Evolutionary conservation across 441 rosid genomes (phyloP).

Genomic region (Daphne laureola): DNA sequence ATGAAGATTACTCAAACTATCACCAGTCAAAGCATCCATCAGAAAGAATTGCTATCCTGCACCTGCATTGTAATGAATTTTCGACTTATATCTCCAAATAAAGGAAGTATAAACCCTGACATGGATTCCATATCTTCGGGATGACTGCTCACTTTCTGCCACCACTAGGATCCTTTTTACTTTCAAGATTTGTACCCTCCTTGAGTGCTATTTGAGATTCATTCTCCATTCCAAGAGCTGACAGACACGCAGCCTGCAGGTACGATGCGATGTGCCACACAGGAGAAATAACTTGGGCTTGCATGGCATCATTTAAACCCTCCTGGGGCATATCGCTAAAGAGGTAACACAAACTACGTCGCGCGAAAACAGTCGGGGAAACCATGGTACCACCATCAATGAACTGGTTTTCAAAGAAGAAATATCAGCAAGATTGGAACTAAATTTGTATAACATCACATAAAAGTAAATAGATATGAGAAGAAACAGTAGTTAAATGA

Average conservation of each 20-base stretch:
- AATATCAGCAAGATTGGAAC: too few species aligned
- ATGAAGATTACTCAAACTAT: too few species aligned
- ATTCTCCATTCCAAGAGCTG: constrained; percentile 54
- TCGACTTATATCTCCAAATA: too few species aligned
- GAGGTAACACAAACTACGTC: constrained; percentile 72
- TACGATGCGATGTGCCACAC: constrained; percentile 81
- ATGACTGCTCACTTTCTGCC: too few species aligned
- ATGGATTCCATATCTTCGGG: too few species aligned
- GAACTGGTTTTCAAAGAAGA: constrained; percentile 27
- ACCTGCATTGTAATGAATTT: too few species aligned
- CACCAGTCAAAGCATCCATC: too few species aligned
- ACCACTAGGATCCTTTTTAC: constrained; percentile 27
- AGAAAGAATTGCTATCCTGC: too few species aligned
- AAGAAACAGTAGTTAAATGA: background rate
- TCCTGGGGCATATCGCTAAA: constrained; percentile 73
- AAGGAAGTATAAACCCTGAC: too few species aligned
- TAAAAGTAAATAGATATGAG: too few species aligned
- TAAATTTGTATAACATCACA: too few species aligned
- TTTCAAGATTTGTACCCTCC: constrained; percentile 68
- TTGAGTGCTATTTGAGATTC: constrained; percentile 70
- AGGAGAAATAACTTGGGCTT: constrained; percentile 74
- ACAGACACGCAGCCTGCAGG: constrained; percentile 68
- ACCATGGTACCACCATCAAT: constrained; percentile 55
- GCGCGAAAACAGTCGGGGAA: constrained; percentile 75
- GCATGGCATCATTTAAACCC: constrained; percentile 74